Evolutionary conservation across 129 eudicot species (phyloP).

Genomic region (Chrysanthemum makinoi): DNA sequence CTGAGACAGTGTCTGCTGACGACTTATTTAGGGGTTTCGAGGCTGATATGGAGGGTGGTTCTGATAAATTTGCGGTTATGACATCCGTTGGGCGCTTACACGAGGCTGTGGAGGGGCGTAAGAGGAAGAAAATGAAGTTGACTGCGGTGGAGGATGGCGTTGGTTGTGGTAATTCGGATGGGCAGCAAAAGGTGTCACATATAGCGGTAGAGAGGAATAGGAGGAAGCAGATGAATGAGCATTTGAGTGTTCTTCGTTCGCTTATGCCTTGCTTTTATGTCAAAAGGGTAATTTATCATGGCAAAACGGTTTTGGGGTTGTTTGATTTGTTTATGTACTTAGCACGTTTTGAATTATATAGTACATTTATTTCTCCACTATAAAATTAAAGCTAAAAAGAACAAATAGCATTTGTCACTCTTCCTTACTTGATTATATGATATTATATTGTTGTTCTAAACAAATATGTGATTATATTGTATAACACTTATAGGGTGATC

Average conservation of each 20-base stretch:
- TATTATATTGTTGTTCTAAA: no score
- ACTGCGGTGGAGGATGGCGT: constrained; percentile 5
- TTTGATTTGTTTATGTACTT: no score
- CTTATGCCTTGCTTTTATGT: constrained; percentile 94
- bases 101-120: constrained; percentile 37
- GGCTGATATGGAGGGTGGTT: constrained; percentile 40
- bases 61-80: constrained; percentile 24
- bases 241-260: constrained; percentile 67
- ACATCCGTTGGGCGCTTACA: constrained; percentile 24
- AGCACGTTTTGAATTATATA: no score
- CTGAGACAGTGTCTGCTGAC: constrained; percentile 30
- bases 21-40: constrained; percentile 60
- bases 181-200: constrained; percentile 55
- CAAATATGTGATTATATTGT: not conserved
- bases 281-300: constrained; percentile 47
- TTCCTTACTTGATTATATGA: no score
- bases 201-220: constrained; percentile 82
- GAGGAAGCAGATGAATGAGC: constrained; percentile 91
- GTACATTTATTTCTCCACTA: no score
- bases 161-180: constrained; percentile 8
- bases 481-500: constrained; percentile 62
- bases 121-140: constrained; percentile 54
- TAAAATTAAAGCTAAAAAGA: no score
- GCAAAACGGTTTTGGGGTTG: no score
- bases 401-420: no score